These are phyloP conservation scores for Glaciozyma antarctica DNA, from an alignment of 768 basidiomycete species.

Conservation along the genomic window DNA sequence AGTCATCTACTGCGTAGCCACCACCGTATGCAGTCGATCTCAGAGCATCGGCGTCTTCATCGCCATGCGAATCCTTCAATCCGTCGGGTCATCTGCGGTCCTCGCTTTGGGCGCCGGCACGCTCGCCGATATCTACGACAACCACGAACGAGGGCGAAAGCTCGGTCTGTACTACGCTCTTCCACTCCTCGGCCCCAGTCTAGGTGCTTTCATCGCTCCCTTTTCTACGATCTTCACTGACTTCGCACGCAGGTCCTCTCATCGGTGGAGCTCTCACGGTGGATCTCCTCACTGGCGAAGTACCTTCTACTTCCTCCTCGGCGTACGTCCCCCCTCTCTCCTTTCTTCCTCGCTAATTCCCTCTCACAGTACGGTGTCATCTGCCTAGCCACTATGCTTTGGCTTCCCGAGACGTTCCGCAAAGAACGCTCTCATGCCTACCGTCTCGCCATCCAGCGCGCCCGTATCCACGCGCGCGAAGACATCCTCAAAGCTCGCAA, in stretches of 20 bases:
- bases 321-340: conserved; percentile 50
- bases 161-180: conserved; percentile 75
- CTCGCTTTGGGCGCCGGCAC: conserved; percentile 66
- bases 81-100: conserved; percentile 58
- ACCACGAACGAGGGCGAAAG: conserved; percentile 60
- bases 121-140: conserved; percentile 47
- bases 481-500: conserved; percentile 5
- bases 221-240: conserved; percentile 1
- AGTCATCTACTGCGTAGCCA: conserved; percentile 49
- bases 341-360: conserved; percentile 40
- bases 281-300: conserved; percentile 63
- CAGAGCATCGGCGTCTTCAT: conserved; percentile 53
- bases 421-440: conserved; percentile 72
- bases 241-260: conserved; percentile 48
- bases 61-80: conserved; percentile 61
- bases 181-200: conserved; percentile 55
- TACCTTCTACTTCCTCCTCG: conserved; percentile 71
- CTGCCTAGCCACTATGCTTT: conserved; percentile 40
- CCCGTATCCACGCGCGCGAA: conserved; percentile 4
- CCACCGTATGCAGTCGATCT: conserved; percentile 52
- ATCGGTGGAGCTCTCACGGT: conserved; percentile 60
- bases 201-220: conserved; percentile 36
- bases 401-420: conserved; percentile 73
- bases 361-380: conserved; percentile 17
- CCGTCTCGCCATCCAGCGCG: conserved; percentile 53